A percentile compares a stretch with the other conserved stretches of the same genome.
phyloP scores from a whole-genome alignment of 345 rosid species.

The Leavenworthia alabamica region DNA sequence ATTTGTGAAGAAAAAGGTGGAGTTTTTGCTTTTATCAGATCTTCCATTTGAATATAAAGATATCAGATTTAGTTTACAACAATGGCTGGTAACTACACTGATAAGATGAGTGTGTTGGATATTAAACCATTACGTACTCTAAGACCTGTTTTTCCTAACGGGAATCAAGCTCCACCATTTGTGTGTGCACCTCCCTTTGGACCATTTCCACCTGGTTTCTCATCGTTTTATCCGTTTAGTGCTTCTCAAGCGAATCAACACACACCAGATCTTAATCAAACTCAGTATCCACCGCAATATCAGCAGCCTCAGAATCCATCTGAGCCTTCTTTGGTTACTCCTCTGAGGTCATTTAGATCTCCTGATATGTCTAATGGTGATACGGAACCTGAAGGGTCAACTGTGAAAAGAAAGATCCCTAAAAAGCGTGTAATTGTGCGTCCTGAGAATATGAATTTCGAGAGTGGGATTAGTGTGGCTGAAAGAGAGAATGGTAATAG shows the following conservation, averaged over 20 bases:
- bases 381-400: neutral
- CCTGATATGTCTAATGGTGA: conserved; percentile 32
- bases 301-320: conserved; percentile 13
- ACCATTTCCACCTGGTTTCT: conserved; percentile 58
- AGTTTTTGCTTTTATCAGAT: neutral
- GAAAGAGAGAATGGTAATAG: conserved; percentile 42
- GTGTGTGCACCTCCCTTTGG: conserved; percentile 47
- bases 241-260: conserved; percentile 20
- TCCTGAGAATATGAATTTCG: conserved; percentile 17
- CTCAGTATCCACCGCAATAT: conserved; percentile 21
- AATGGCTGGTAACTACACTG: conserved; percentile 44
- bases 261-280: conserved; percentile 40
- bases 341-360: conserved; percentile 49
- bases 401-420: conserved; percentile 22
- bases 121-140: conserved; percentile 70
- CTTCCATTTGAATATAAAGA: neutral
- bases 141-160: conserved; percentile 48
- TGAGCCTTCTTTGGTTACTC: conserved; percentile 34
- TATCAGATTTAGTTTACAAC: neutral
- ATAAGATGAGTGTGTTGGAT: conserved; percentile 66
- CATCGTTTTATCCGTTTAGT: conserved; percentile 62
- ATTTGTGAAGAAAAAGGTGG: conserved; percentile 4
- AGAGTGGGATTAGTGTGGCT: conserved; percentile 21
- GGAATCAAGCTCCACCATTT: conserved; percentile 41
- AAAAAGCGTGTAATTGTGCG: conserved; percentile 1